phyloP scores from a whole-genome alignment of 257 asterid genomes.

The Leonotis leonurus region DNA sequence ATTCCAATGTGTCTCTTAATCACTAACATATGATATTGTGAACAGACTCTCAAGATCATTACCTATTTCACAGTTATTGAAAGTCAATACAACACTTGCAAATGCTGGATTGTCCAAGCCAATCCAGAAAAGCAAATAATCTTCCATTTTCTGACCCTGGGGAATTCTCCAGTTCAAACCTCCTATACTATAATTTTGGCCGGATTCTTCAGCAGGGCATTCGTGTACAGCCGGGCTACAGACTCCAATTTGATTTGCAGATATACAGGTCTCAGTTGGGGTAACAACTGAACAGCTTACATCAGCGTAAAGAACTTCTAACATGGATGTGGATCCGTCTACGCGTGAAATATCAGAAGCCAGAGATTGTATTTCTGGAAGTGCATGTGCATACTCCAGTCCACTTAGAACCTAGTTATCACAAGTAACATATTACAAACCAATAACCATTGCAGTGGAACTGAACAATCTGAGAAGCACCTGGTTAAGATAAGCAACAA shows the following conservation, averaged over 20 bases:
- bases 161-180: constrained; percentile 84
- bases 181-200: constrained; percentile 39
- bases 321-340: constrained; percentile 25
- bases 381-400: constrained; percentile 77
- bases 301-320: constrained; percentile 48
- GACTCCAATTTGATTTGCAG: constrained; percentile 23
- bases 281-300: constrained; percentile 42
- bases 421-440: constrained; percentile 17
- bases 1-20: background rate
- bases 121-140: constrained; percentile 72
- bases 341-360: constrained; percentile 17
- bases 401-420: constrained; percentile 76
- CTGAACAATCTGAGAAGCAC: constrained; percentile 53
- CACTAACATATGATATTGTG: background rate
- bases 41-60: constrained; percentile 7
- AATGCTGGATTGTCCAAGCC: constrained; percentile 75
- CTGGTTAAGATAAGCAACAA: constrained; percentile 31
- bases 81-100: constrained; percentile 59
- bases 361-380: constrained; percentile 44
- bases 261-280: constrained; percentile 33
- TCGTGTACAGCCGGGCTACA: constrained; percentile 22
- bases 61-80: constrained; percentile 83
- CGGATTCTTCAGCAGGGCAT: constrained; percentile 24
- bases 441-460: background rate
- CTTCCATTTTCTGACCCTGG: constrained; percentile 59